Evolutionary conservation across 306 rosid species (phyloP).

Genomic region (Alnus glutinosa): DNA sequence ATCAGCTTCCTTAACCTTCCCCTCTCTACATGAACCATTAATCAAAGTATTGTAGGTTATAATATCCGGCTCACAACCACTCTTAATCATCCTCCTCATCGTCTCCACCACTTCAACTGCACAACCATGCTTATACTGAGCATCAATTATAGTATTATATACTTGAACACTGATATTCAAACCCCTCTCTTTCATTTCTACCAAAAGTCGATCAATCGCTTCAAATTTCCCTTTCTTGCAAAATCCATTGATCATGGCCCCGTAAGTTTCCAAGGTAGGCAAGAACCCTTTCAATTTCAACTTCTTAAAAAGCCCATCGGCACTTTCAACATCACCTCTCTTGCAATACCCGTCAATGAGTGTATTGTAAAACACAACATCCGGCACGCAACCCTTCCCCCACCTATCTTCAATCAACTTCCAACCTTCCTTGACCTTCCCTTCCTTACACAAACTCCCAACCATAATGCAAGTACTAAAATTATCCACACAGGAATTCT

Average conservation of each 20-base stretch:
- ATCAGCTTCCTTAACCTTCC: constrained; percentile 63
- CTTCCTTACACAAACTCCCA: constrained; percentile 63
- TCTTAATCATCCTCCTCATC: constrained; percentile 50
- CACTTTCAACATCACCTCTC: constrained; percentile 55
- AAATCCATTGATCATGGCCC: constrained; percentile 64
- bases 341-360: constrained; percentile 74
- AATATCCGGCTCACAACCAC: constrained; percentile 72
- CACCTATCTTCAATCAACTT: constrained; percentile 62
- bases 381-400: constrained; percentile 72
- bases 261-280: constrained; percentile 62
- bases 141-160: constrained; percentile 62
- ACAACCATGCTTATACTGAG: constrained; percentile 55
- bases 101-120: constrained; percentile 43
- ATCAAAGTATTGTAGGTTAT: constrained; percentile 62
- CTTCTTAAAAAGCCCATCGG: constrained; percentile 50
- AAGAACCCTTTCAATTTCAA: constrained; percentile 70
- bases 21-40: constrained; percentile 53
- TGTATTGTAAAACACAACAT: constrained; percentile 69
- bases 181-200: constrained; percentile 64
- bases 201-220: constrained; percentile 53
- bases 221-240: constrained; percentile 64
- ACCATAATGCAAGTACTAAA: constrained; percentile 69
- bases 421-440: constrained; percentile 62
- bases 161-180: constrained; percentile 50
- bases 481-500: constrained; percentile 43